Conservation (phyloP, 306 rosid species). For the Sphenostylis stenocarpa region DNA sequence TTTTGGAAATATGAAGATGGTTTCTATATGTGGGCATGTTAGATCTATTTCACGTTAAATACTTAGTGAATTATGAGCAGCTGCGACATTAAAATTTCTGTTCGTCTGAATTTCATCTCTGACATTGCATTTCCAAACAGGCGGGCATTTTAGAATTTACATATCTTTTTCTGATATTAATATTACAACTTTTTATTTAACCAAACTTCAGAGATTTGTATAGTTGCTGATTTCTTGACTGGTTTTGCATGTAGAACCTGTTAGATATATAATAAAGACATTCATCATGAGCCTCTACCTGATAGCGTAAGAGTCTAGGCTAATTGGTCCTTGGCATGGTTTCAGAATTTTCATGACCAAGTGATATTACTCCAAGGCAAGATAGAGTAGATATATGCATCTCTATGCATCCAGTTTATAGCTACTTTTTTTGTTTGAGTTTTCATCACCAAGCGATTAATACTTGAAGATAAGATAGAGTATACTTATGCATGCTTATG, state of each 20-base stretch:
- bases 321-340: neutral
- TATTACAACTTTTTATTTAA: neutral
- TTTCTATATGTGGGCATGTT: neutral
- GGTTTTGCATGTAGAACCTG: neutral
- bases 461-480: no score
- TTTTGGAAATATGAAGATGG: neutral
- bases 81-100: neutral
- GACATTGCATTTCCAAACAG: neutral
- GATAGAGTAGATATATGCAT: neutral
- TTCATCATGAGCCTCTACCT: neutral
- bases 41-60: constrained; percentile 3
- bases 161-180: neutral
- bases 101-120: neutral
- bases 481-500: no score
- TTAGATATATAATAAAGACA: neutral
- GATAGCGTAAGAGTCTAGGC: neutral
- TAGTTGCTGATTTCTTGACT: neutral
- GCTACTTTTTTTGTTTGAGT: neutral
- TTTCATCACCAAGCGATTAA: no score
- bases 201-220: neutral
- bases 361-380: neutral
- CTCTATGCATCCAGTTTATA: neutral
- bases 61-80: neutral
- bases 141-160: neutral
- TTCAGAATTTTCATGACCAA: neutral